These are phyloP conservation scores for Lyophyllum semitale DNA, from an alignment of 768 basidiomycete species.

Conservation along the genomic window DNA sequence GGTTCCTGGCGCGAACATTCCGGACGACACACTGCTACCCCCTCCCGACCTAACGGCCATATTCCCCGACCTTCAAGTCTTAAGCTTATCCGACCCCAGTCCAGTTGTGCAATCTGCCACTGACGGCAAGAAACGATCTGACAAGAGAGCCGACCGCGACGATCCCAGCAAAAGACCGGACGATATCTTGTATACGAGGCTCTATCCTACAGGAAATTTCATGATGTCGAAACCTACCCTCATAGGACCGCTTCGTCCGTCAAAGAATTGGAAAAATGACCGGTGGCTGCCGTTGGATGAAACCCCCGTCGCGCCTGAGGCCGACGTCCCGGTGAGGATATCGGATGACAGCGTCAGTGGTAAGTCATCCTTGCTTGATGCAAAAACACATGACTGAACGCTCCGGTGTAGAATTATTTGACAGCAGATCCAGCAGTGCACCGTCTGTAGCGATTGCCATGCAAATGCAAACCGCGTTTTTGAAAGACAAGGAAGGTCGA, in stretches of 20 bases:
- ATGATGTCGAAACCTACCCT: slow-evolving; percentile 85
- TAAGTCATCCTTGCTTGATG: slow-evolving; percentile 28
- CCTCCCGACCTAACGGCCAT: slow-evolving; percentile 61
- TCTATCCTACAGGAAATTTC: slow-evolving; percentile 75
- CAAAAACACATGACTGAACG: slow-evolving; percentile 2
- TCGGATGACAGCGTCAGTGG: slow-evolving; percentile 54
- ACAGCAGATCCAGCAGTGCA: slow-evolving; percentile 31
- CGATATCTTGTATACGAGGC: slow-evolving; percentile 73
- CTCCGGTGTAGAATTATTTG: slow-evolving; percentile 40
- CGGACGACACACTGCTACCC: slow-evolving; percentile 26
- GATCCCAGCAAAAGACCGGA: slow-evolving; percentile 78
- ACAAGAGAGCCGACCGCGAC: slow-evolving; percentile 62
- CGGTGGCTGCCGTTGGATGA: slow-evolving; percentile 70
- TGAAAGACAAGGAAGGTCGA: slow-evolving; percentile 44
- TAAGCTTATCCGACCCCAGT: slow-evolving; percentile 54
- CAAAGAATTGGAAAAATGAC: slow-evolving; percentile 68
- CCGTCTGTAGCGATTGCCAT: slow-evolving; percentile 27
- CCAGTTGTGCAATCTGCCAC: slow-evolving; percentile 28
- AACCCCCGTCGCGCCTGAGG: slow-evolving; percentile 43
- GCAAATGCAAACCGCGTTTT: slow-evolving; percentile 37
- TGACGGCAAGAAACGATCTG: slow-evolving; percentile 54
- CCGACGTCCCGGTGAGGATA: slow-evolving; percentile 39
- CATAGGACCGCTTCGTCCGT: slow-evolving; percentile 81
- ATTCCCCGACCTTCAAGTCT: slow-evolving; percentile 82
- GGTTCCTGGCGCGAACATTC: slow-evolving; percentile 23